Percentiles rank a stretch among this genome's conserved stretches.
These are phyloP conservation scores for Chamaecrista fasciculata DNA, from an alignment of 306 rosid species.

Conservation along the genomic window DNA sequence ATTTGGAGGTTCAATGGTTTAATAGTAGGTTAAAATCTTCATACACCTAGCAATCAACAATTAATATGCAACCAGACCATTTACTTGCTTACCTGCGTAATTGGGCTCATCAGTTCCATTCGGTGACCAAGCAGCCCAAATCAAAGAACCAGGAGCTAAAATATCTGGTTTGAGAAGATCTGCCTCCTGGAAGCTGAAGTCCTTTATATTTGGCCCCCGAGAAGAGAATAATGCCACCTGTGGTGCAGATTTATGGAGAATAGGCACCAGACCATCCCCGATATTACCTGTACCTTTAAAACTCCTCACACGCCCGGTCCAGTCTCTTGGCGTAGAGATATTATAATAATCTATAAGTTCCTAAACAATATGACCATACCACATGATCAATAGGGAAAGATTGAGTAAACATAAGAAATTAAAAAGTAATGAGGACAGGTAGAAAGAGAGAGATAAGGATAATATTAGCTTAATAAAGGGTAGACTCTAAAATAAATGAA, in stretches of 20 bases:
- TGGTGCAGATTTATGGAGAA: constrained; percentile 95
- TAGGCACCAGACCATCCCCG: constrained; percentile 89
- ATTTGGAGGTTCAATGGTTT: not conserved
- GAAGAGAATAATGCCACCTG: constrained; percentile 95
- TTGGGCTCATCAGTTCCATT: constrained; percentile 98
- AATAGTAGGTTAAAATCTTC: not conserved
- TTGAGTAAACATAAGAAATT: constrained; percentile 17
- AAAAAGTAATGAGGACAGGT: not conserved
- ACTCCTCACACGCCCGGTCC: constrained; percentile 96
- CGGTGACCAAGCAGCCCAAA: constrained; percentile 99
- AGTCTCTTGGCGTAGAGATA: constrained; percentile 84
- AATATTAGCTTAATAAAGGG: constrained; percentile 15
- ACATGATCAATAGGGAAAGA: constrained; percentile 19
- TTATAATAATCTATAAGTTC: constrained; percentile 91
- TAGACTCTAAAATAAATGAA: constrained; percentile 19
- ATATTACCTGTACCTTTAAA: constrained; percentile 79
- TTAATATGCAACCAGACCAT: not conserved
- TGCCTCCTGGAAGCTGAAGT: constrained; percentile 92
- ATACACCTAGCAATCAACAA: constrained; percentile 13
- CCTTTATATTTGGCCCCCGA: constrained; percentile 92
- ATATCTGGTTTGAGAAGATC: constrained; percentile 99
- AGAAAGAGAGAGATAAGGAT: not conserved
- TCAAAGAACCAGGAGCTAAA: constrained; percentile 95
- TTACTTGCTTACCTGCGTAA: constrained; percentile 70
- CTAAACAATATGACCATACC: constrained; percentile 42